Base-by-base conservation (phyloP, 2,329 filamentous ascomycete species). In the Cercospora brassicicola region DNA sequence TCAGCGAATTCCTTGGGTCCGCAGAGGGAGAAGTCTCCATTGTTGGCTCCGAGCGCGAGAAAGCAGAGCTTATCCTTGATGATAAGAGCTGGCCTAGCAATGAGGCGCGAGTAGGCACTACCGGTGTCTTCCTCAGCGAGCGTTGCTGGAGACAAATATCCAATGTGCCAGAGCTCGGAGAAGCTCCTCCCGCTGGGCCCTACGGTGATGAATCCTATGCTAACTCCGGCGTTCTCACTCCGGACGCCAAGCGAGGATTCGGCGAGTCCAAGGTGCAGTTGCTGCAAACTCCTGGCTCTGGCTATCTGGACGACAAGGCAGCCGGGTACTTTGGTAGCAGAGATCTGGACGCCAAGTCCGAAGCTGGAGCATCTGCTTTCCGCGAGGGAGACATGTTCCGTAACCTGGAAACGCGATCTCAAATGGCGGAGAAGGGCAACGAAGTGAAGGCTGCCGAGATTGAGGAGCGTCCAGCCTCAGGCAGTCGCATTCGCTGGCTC, bases 371-470 rank as follows among this genome's bases (percentile, higher is more conserved):
- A 1, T 97, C 94, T n/a, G 93, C 92, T 5, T 91, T 97, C 77
- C 91, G 94, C 59, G 91, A 88, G 63, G 94, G 95, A 7, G 95
- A 99, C 78, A 97, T 99, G 94, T 99, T 99, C 85, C 92, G 93
- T 76, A 97, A 97, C 75, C 85, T 98, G 7, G 94, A 98, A 73
- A 97, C 94, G 6, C 88, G 93, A 71, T 91, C 96, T 78, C 92
- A 97, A 78, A 93, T 99, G 88, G 92, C 94, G 0, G 94, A 98
- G 81, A 94, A 96, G 73, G 92, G 92, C 69, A 96, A 97, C 72
- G 92, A 96, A 73, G 93, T 94, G 80, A 89, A 92, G 15, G 87
- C 97, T 81, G 89, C 92, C 68, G 94, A 97, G 79, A 92, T 99
- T 2, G 95, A 99, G 71, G 92, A 94, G 75, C 88, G 90, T 71